Base-by-base conservation (phyloP, 1,284 basidiomycete species). In the Leccinum pachyderme region DNA sequence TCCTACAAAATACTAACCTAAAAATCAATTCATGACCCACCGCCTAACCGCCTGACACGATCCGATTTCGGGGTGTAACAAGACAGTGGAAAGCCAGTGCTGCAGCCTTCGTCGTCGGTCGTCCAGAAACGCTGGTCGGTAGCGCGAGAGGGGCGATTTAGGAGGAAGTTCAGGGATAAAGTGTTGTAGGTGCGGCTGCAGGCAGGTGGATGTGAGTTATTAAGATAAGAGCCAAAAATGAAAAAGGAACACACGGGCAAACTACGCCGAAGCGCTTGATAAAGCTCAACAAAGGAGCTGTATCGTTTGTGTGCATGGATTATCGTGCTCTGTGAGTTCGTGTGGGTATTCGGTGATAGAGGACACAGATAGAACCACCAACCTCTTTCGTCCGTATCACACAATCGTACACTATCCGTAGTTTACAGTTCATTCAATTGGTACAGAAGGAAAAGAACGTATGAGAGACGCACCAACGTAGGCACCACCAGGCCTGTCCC, bases 31-130 rank as follows among this genome's bases (percentile, higher is more conserved):
- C 68, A 84, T 81, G 28, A 91, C 80, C 89, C 88, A 91, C 49
- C 74, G 65, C 57, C 82, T 71, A 5, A 87, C 84, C 2, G 79
- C 79, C 50, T 81, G 75, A 47, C 77, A 82, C 0, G 80, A 82
- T 1, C 89, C 89, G 12, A 89, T 73, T 41, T 89, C 85, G 2
- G 89, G 89, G 62, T 91, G 88, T 1, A 91, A 73, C 0, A 91
- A 64, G 1, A 91, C 78, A 0, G 78, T 72, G 0, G 81, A 77
- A 0, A 91, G 80, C 87, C 87, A 91, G 54, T 81, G 80, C 63
- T 88, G 80, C 2, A 91, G 73, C 15, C 77, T 77, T 43, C 81
- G 76, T 24, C 87, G 73, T n/a, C 89, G 77, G n/a, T 77, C 77
- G 50, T 89, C 86, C 2, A 91, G 78, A 68, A 91, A 91, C 0